phyloP scores from a whole-genome alignment of 495 filamentous ascomycete species.

The Neurospora sublineolata region DNA sequence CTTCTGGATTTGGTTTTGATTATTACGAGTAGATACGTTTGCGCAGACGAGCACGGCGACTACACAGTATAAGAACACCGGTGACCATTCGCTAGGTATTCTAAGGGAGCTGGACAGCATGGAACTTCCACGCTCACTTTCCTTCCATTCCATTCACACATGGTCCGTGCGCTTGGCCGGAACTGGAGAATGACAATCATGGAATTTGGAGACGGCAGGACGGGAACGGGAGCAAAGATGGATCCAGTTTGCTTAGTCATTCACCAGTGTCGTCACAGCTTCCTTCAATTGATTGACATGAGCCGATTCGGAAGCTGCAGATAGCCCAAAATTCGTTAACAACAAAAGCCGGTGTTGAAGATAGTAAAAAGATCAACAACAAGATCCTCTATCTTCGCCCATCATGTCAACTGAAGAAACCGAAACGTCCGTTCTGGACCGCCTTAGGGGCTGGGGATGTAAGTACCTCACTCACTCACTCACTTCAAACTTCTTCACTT shows the following conservation, averaged over 20 bases:
- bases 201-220: neutral
- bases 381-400: neutral
- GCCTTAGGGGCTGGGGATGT: conserved; percentile 5
- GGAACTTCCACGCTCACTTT: neutral
- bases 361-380: neutral
- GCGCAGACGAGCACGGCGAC: neutral
- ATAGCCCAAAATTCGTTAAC: neutral
- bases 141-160: neutral
- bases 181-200: neutral
- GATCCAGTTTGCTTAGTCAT: neutral
- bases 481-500: neutral
- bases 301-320: neutral
- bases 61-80: neutral
- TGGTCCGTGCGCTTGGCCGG: neutral
- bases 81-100: neutral
- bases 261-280: neutral
- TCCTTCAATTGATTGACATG: neutral
- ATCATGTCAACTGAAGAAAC: conserved; percentile 2
- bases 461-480: neutral
- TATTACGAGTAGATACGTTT: neutral
- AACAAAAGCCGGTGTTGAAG: neutral
- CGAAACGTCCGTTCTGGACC: neutral
- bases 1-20: neutral
- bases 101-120: neutral
- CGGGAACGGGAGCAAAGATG: neutral